These are phyloP conservation scores for Orbilia brochopaga DNA, from an alignment of 2,329 filamentous ascomycete genomes.

Conservation along the genomic window DNA sequence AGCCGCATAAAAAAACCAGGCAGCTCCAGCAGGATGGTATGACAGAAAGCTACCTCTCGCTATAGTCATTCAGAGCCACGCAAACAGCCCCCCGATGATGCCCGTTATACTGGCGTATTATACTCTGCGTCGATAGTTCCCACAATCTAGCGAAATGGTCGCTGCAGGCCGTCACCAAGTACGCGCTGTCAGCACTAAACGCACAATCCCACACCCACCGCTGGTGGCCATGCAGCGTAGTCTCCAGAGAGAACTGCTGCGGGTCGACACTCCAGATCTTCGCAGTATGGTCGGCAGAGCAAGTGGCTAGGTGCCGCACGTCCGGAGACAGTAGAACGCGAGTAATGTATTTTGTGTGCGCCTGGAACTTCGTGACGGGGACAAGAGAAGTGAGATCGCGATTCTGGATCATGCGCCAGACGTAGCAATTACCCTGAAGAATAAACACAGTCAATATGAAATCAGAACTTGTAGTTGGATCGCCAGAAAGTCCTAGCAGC, in stretches of 20 bases:
- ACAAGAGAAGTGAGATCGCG: conserved; percentile 82
- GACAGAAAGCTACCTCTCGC: conserved; percentile 49
- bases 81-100: conserved; percentile 91
- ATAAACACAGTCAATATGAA: too few relatives aligned
- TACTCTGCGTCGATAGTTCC: conserved; percentile 83
- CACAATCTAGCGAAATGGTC: conserved; percentile 92
- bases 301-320: conserved; percentile 91
- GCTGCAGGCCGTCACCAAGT: conserved; percentile 88
- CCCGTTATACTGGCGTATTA: conserved; percentile 93
- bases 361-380: conserved; percentile 85
- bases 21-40: neutral
- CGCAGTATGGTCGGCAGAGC: conserved; percentile 89
- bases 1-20: neutral
- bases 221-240: conserved; percentile 86
- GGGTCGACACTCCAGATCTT: conserved; percentile 77
- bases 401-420: conserved; percentile 89
- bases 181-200: conserved; percentile 90
- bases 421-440: conserved; percentile 86
- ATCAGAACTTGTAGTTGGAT: too few relatives aligned
- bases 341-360: conserved; percentile 91
- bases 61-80: conserved; percentile 87
- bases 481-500: neutral
- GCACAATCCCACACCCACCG: conserved; percentile 98
- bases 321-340: conserved; percentile 89
- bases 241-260: conserved; percentile 77